Evolutionary conservation across 2,329 filamentous ascomycete species (phyloP), one percentile per base, ranked within the genome.

Genomic region (Hypoxylon sp.): DNA sequence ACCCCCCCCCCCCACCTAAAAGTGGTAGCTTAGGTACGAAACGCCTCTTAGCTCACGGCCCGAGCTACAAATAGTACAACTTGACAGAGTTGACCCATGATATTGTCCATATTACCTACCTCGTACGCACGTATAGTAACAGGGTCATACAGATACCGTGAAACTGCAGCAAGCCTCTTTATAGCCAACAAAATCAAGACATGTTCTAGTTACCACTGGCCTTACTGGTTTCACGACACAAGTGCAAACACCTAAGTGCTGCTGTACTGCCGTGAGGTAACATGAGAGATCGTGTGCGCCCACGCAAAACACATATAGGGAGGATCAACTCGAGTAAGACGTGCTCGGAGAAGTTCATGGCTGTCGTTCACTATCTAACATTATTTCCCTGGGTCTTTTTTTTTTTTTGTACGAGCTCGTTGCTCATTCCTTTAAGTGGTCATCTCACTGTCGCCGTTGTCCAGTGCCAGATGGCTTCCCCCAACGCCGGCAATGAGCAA

Each of bases 401-500:
- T 38, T 48, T 48, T 42, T 42, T 53, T 52, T 54, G 13, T 37
- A 20, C 33, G 54, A 61, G 57, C 57, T 47, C 23, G 24, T 49
- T 61, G 60, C 54, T 57, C 49, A 42, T 41, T 35, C 55, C 41
- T 61, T 53, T 60, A 48, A 29, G 47, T 41, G 3, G 43, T 52
- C 33, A 35, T 55, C 46, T 47, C 59, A 11, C 33, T 10, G 31
- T 46, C 20, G 40, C 48, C 56, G 15, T 46, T 35, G 24, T 55
- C 50, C 35, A 50, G 33, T 35, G 53, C 43, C 47, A 43, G 52
- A 60, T 58, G 61, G 42, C 47, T 64, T 47, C 29, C 62, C 60
- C 63, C 31, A 70, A 70, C 68, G 67, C 68, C 69, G 50, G 53
- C 58, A 60, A 68, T 67, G 66, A 68, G 66, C 65, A 63, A 66